Evolutionary conservation across 768 basidiomycete genomes (phyloP), one percentile per base, ranked within the genome.

Genomic region (Kwoniella newhampshirensis): DNA sequence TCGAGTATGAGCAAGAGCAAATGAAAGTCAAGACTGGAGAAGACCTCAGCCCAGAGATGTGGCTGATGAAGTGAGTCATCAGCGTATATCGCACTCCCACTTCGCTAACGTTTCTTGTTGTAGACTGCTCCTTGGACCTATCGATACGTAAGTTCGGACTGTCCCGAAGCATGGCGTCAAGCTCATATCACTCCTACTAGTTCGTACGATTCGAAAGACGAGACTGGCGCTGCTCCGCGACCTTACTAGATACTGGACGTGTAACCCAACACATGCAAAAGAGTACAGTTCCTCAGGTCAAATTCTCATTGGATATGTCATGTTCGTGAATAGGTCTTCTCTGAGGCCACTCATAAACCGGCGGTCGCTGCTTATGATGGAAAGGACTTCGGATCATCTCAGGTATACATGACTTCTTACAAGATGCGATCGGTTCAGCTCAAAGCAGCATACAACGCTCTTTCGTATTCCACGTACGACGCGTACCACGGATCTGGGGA

Each of bases 31-130:
- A 71, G 64, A 66, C 64, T 3, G 62, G 61, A 0, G 59, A 67
- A 42, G 65, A 71, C 27, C 58, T 76, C 21, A 73, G 68, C 17
- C 75, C 75, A 5, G 71, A 71, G 42, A 58, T 76, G 53, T 77
- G 75, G 75, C 60, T 78, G 28, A 70, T 76, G 65, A 77, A 78
- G 69, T 65, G 52, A 65, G 63, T 55, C 17, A 11, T 25, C 17
- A 17, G 20, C 36, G n/a, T 32, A 13, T 32, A 8, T 41, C 12
- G 21, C 27, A 42, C 18, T 11, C 13, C 11, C 17, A n/a, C n/a
- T n/a, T n/a, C 36, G 36, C 36, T 37, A n/a, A 15, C 6, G 4
- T 26, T 47, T 17, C 40, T 27, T n/a, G n/a, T n/a, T n/a, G n/a
- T n/a, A 65, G 63, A 44, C 59, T 77, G 27, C 49, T 76, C 2